Evolutionary conservation across 2,329 filamentous ascomycete genomes (phyloP).

Genomic region (Sarocladium oryzae): DNA sequence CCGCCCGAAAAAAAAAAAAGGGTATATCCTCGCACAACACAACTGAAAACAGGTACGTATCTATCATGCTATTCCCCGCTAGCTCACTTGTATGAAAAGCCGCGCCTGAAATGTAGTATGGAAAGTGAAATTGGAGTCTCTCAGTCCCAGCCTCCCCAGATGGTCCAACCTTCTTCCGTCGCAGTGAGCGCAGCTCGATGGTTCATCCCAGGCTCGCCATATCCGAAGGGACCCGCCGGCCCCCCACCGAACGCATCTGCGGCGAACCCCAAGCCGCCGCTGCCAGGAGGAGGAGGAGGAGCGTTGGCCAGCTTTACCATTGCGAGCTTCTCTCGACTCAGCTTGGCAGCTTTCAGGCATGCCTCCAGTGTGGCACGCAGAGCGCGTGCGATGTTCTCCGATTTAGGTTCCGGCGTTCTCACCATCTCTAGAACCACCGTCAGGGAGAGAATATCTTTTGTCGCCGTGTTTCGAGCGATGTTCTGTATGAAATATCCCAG

Average conservation of each 20-base stretch:
- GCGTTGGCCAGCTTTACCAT: constrained; percentile 2
- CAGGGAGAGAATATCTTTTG: constrained; percentile 45
- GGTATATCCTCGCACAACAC: not conserved
- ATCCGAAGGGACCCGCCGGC: constrained; percentile 9
- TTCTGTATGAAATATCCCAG: constrained; percentile 38
- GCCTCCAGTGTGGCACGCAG: constrained; percentile 37
- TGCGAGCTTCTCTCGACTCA: constrained; percentile 31
- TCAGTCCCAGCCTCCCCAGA: constrained; percentile 8
- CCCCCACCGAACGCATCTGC: constrained; percentile 21
- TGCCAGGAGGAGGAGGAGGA: too few relatives aligned
- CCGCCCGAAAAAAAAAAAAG: not conserved
- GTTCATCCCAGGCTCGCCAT: constrained; percentile 1
- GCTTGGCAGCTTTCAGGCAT: constrained; percentile 37
- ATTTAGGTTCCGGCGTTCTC: constrained; percentile 32
- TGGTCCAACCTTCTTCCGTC: constrained; percentile 17
- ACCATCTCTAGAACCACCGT: constrained; percentile 41
- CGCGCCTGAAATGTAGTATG: too few relatives aligned
- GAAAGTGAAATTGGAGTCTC: too few relatives aligned
- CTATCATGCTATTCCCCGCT: too few relatives aligned
- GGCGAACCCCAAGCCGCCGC: not conserved
- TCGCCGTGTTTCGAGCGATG: constrained; percentile 39
- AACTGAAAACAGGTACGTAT: too few relatives aligned
- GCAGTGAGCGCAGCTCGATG: constrained; percentile 1
- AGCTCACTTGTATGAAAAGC: too few relatives aligned
- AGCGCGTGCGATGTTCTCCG: constrained; percentile 34